These are phyloP conservation scores for Thielaviopsis ethacetica DNA, from an alignment of 2,329 filamentous ascomycete genomes.

Conservation along the genomic window DNA sequence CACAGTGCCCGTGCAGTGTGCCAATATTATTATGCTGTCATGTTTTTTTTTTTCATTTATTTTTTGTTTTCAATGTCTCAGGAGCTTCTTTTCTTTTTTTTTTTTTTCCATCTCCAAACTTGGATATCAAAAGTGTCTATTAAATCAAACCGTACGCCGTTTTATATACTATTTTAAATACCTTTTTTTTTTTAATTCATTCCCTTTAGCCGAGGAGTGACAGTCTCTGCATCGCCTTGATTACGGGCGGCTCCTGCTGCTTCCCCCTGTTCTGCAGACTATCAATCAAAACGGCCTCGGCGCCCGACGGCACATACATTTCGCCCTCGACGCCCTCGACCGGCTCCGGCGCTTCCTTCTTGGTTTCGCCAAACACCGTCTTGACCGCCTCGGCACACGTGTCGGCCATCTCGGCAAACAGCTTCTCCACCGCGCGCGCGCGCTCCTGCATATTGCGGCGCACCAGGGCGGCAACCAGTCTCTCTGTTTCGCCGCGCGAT, in stretches of 20 bases:
- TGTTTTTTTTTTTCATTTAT: constrained; percentile 1
- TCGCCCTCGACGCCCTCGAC: constrained; percentile 14
- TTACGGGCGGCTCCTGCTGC: constrained; percentile 30
- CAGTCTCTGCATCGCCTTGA: constrained; percentile 33
- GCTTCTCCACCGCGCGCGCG: constrained; percentile 57
- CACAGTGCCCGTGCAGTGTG: background rate
- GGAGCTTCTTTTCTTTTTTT: background rate
- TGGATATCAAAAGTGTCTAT: background rate
- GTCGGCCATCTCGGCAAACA: constrained; percentile 58
- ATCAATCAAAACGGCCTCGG: constrained; percentile 35
- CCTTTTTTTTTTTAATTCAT: background rate
- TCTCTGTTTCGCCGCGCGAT: constrained; percentile 53
- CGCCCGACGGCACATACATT: constrained; percentile 26
- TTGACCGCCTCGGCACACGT: constrained; percentile 48
- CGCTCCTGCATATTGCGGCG: constrained; percentile 76
- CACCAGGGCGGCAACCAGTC: constrained; percentile 61
- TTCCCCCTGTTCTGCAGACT: constrained; percentile 29
- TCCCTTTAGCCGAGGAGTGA: constrained; percentile 25
- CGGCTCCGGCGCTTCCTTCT: constrained; percentile 13
- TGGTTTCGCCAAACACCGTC: constrained; percentile 44
- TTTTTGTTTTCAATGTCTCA: background rate
- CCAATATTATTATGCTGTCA: constrained; percentile 1
- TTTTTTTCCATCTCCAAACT: background rate
- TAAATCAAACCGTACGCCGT: background rate
- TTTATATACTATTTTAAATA: background rate